Conservation (phyloP, 495 filamentous ascomycete species). For the Penicillium bovifimosum region DNA sequence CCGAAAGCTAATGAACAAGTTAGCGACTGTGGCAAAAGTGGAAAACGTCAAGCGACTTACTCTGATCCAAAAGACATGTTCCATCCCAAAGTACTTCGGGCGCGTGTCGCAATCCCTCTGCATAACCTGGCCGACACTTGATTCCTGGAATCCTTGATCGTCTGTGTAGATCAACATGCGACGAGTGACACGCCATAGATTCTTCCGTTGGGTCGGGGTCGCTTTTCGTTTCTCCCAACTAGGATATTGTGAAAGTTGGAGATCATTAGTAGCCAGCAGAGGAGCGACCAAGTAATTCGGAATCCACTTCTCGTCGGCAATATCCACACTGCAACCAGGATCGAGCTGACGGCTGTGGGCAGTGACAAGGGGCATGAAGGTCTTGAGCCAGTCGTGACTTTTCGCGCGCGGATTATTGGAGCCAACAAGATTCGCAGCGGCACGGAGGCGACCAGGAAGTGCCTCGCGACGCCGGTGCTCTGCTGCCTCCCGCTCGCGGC, state of each 20-base stretch:
- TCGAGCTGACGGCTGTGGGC: slow-evolving; percentile 46
- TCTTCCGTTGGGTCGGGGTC: slow-evolving; percentile 43
- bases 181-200: slow-evolving; percentile 50
- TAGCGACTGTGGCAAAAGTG: slow-evolving; percentile 1
- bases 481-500: slow-evolving; percentile 48
- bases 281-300: slow-evolving; percentile 72
- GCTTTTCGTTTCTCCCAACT: slow-evolving; percentile 57
- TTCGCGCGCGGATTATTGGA: slow-evolving; percentile 42
- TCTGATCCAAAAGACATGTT: slow-evolving; percentile 72
- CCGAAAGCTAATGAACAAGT: slow-evolving; percentile 51
- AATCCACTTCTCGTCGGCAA: slow-evolving; percentile 62
- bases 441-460: slow-evolving; percentile 45
- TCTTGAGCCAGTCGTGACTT: slow-evolving; percentile 40
- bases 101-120: slow-evolving; percentile 43
- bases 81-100: slow-evolving; percentile 50
- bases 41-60: slow-evolving; percentile 34
- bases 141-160: slow-evolving; percentile 30
- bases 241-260: slow-evolving; percentile 65
- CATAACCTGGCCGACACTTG: slow-evolving; percentile 41
- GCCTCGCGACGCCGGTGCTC: slow-evolving; percentile 56
- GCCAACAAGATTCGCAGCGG: slow-evolving; percentile 45
- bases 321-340: slow-evolving; percentile 32
- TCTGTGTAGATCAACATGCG: slow-evolving; percentile 45
- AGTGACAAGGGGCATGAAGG: slow-evolving; percentile 49
- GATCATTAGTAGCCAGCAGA: slow-evolving; percentile 69